Conservation (phyloP, 2,329 filamentous ascomycete genomes). For the Aspergillus sp. region DNA sequence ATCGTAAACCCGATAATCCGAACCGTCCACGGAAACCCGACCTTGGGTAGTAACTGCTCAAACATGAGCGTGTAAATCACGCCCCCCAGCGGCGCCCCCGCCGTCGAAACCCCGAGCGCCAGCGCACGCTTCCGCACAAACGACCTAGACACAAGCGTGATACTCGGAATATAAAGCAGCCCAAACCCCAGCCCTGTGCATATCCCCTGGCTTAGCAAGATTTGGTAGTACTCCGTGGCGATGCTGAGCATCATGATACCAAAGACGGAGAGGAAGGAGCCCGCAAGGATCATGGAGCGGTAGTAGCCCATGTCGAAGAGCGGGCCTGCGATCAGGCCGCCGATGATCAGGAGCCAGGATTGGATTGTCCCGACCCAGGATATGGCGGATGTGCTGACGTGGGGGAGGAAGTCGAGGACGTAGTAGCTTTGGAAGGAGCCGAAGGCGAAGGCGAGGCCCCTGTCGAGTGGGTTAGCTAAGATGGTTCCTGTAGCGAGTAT, state of each 20-base stretch:
- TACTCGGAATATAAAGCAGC: conserved; percentile 36
- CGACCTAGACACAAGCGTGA: conserved; percentile 49
- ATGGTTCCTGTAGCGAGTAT: too few species aligned
- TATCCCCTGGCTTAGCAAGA: conserved; percentile 54
- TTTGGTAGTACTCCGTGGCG: conserved; percentile 50
- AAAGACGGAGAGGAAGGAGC: conserved; percentile 45
- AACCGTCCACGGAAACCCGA: conserved; percentile 64
- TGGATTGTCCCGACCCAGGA: conserved; percentile 56
- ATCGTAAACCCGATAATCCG: conserved; percentile 64
- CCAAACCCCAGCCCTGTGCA: conserved; percentile 53
- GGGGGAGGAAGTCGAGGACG: conserved; percentile 40
- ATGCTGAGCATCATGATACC: conserved; percentile 52
- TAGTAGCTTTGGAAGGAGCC: conserved; percentile 57
- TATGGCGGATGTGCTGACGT: conserved; percentile 47
- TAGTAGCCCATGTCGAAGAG: conserved; percentile 55
- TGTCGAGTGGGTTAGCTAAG: background rate
- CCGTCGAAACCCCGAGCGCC: conserved; percentile 59
- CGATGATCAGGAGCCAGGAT: conserved; percentile 52
- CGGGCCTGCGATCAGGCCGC: conserved; percentile 54
- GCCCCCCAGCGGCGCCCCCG: conserved; percentile 61
- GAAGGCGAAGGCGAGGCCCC: conserved; percentile 52
- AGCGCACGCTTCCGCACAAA: conserved; percentile 58
- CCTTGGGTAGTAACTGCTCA: conserved; percentile 54
- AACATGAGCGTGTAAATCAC: conserved; percentile 68
- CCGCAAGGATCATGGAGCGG: conserved; percentile 43